Conservation (phyloP, 768 basidiomycete species). For the Suillus subluteus region DNA sequence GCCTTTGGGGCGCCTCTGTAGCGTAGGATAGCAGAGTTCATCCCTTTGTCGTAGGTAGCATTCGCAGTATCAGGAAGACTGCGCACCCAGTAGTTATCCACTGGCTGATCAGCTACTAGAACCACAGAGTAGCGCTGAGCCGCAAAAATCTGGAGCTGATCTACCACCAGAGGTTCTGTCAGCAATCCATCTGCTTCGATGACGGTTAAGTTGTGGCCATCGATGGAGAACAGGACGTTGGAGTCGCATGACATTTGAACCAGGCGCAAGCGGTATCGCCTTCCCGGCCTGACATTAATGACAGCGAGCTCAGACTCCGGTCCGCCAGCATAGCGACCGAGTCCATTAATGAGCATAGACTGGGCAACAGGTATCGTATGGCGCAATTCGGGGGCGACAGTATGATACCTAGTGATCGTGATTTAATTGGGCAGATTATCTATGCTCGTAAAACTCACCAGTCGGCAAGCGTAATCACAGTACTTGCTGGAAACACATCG, state of each 20-base stretch:
- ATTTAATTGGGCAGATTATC: neutral
- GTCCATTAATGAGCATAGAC: slow-evolving; percentile 39
- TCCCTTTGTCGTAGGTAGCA: too few species aligned
- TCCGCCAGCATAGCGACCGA: slow-evolving; percentile 26
- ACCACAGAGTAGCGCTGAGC: slow-evolving; percentile 37
- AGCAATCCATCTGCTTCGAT: slow-evolving; percentile 51
- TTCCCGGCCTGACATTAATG: slow-evolving; percentile 35
- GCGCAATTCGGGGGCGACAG: slow-evolving; percentile 24
- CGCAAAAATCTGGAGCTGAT: slow-evolving; percentile 42
- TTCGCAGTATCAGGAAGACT: slow-evolving; percentile 30
- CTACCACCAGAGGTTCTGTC: slow-evolving; percentile 43
- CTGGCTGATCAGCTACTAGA: slow-evolving; percentile 34
- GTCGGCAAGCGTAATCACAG: slow-evolving; percentile 48
- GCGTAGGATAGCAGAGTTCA: slow-evolving; percentile 50
- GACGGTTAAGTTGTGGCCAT: slow-evolving; percentile 46
- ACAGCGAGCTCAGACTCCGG: slow-evolving; percentile 36
- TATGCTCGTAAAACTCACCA: slow-evolving; percentile 25
- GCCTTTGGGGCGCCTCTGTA: slow-evolving; percentile 44
- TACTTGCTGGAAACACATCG: slow-evolving; percentile 27
- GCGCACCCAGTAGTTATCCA: slow-evolving; percentile 53
- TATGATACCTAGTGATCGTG: slow-evolving; percentile 21
- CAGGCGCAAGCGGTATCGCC: slow-evolving; percentile 43
- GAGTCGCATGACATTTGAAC: slow-evolving; percentile 46
- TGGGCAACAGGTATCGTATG: slow-evolving; percentile 22
- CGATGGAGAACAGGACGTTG: slow-evolving; percentile 47